A percentile compares a stretch with the other conserved stretches of the same genome.
phyloP scores from a whole-genome alignment of 495 filamentous ascomycete species.

The Trichoderma virens region DNA sequence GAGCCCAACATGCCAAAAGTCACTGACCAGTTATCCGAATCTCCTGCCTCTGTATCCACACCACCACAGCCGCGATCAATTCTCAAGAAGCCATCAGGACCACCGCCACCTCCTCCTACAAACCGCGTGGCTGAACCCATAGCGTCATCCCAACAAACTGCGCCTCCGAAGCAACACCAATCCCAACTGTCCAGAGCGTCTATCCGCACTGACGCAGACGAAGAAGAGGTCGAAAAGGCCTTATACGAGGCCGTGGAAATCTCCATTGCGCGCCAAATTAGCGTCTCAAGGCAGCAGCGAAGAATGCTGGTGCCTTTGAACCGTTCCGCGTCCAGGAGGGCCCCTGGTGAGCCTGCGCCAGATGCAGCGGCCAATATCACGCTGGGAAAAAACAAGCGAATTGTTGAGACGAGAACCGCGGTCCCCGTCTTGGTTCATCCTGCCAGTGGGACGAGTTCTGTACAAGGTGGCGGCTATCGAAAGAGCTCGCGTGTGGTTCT shows the following conservation, averaged over 20 bases:
- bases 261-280: conserved; percentile 53
- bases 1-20: not conserved
- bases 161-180: not conserved
- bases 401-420: conserved; percentile 29
- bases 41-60: not conserved
- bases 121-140: not conserved
- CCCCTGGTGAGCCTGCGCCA: not conserved
- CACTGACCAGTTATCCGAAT: not conserved
- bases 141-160: not conserved
- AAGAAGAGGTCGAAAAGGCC: conserved; percentile 25
- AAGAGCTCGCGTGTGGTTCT: conserved; percentile 44
- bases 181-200: conserved; percentile 21
- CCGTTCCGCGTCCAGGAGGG: not conserved
- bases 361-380: not conserved
- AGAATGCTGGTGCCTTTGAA: conserved; percentile 34
- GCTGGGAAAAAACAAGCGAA: conserved; percentile 20
- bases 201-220: conserved; percentile 9
- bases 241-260: conserved; percentile 44
- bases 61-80: not conserved
- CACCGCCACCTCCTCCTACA: not conserved
- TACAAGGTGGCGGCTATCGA: conserved; percentile 23
- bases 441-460: conserved; percentile 13
- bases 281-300: conserved; percentile 47
- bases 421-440: conserved; percentile 30
- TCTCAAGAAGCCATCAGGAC: not conserved